These are phyloP conservation scores for Pythium scleroteichum DNA, from an alignment of 352 stramenopile genomes.

Conservation along the genomic window DNA sequence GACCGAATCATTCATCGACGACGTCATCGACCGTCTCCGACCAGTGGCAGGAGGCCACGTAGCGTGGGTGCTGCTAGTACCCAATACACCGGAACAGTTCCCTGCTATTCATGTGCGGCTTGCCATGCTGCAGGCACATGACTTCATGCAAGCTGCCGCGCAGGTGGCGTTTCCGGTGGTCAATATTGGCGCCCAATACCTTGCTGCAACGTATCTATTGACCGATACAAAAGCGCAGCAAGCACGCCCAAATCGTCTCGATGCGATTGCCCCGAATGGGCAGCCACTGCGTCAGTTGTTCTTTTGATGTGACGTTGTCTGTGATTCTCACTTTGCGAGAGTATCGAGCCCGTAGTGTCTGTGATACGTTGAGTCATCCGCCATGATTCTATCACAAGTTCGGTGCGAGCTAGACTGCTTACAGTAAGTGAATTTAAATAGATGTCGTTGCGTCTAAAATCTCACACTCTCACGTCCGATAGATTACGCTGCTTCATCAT, in stretches of 20 bases:
- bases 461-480: constrained; percentile 8
- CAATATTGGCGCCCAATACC: constrained; percentile 27
- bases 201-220: constrained; percentile 26
- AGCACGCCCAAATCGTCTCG: constrained; percentile 22
- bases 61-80: constrained; percentile 27
- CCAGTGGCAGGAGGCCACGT: constrained; percentile 22
- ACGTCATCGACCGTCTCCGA: constrained; percentile 23
- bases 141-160: constrained; percentile 30
- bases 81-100: constrained; percentile 26
- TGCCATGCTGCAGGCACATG: constrained; percentile 19
- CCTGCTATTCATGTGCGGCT: constrained; percentile 12
- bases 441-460: not conserved
- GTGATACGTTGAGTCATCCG: no score
- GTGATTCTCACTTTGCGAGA: no score
- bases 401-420: not conserved
- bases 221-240: constrained; percentile 25
- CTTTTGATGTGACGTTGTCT: constrained; percentile 26
- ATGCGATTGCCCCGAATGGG: constrained; percentile 17
- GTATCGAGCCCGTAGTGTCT: no score
- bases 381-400: no score
- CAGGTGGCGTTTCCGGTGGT: constrained; percentile 30
- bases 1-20: constrained; percentile 26
- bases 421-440: not conserved
- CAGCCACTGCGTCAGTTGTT: constrained; percentile 29
- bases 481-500: constrained; percentile 16